Conservation (phyloP, 78 protist genomes). For the Diacronema lutheri region DNA sequence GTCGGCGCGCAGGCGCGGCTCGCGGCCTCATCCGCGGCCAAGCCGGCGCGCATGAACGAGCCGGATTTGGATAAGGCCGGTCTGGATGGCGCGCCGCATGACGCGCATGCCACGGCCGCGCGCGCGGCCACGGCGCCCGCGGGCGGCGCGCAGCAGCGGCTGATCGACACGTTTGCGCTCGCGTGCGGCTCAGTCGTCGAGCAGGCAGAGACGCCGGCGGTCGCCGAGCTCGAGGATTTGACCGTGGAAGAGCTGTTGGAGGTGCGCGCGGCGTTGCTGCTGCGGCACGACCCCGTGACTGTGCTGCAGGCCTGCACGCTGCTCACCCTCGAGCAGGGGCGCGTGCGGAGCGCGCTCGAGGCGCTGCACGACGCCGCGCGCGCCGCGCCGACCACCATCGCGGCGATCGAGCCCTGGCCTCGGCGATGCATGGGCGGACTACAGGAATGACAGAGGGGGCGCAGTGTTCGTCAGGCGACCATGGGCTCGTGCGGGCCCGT, state of each 20-base stretch:
- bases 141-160: not conserved
- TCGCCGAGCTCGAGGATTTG: not conserved
- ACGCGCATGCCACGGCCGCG: not conserved
- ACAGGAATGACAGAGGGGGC: no score
- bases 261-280: not conserved
- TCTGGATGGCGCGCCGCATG: not conserved
- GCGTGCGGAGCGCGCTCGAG: no score
- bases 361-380: not conserved
- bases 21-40: not conserved
- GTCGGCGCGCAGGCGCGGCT: not conserved
- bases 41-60: not conserved
- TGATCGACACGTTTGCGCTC: not conserved
- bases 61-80: not conserved
- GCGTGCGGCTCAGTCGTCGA: not conserved
- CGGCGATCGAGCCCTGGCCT: no score
- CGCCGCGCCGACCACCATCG: no score
- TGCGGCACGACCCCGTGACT: not conserved
- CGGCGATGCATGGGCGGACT: no score
- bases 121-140: not conserved
- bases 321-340: not conserved
- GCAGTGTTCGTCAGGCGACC: not conserved
- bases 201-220: not conserved
- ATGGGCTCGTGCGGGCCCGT: slow-evolving; percentile 12
- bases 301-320: not conserved
- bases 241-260: not conserved